Evolutionary conservation across 306 rosid genomes (phyloP).

Genomic region (Trichosanthes cucumerina): DNA sequence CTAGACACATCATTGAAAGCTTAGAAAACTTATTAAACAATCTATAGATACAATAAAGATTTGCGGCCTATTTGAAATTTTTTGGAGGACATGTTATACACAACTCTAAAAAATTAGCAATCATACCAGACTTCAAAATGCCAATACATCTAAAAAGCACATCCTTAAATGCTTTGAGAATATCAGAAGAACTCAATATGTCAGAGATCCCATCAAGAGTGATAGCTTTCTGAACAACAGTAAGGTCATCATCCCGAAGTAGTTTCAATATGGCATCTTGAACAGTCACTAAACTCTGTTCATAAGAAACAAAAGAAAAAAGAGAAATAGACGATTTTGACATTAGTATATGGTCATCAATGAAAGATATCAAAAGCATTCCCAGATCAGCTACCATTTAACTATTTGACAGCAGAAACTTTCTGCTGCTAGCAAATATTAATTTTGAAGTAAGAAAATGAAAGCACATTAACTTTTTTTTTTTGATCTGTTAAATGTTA

Average conservation of each 20-base stretch:
- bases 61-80: neutral
- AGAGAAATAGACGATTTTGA: constrained; percentile 8
- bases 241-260: constrained; percentile 68
- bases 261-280: constrained; percentile 63
- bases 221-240: constrained; percentile 68
- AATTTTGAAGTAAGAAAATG: neutral
- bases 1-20: too few relatives aligned
- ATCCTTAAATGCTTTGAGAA: constrained; percentile 41
- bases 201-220: constrained; percentile 47
- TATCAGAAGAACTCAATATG: constrained; percentile 38
- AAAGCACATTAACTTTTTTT: neutral
- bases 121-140: constrained; percentile 42
- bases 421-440: neutral
- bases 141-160: constrained; percentile 54
- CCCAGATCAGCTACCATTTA: neutral
- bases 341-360: neutral
- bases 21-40: too few relatives aligned
- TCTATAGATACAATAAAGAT: neutral
- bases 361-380: neutral
- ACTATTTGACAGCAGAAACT: neutral
- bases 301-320: constrained; percentile 16
- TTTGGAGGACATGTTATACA: neutral
- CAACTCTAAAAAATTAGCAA: neutral
- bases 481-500: too few relatives aligned
- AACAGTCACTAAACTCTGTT: constrained; percentile 47